Base-by-base conservation (phyloP, 2,329 filamentous ascomycete species). In the Trichothecium roseum region DNA sequence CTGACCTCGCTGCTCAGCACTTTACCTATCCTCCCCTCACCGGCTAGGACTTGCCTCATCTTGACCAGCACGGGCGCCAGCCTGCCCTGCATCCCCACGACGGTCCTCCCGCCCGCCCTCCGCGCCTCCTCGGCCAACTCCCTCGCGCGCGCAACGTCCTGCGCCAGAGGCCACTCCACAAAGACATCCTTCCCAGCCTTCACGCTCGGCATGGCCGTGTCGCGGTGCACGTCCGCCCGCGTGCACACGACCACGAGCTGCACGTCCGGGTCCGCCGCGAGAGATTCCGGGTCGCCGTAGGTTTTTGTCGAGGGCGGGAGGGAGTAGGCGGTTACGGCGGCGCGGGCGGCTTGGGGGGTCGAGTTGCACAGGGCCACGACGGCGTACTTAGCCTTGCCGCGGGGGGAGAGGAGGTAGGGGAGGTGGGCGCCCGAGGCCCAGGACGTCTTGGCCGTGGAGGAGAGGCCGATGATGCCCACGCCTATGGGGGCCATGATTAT, bases 381-480 rank as follows among this genome's bases (percentile, higher is more conserved):
- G 18, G 60, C 38, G 41, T 64, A 74, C 10, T 62, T 55, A 2
- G 56, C 42, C 13, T 56, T 58, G 7, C 64, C 62, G 3, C 49
- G 54, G 0, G 62, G 51, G 0, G 69, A 69, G 20, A 64, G 51
- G 3, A 81, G 66, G 47, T 78, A 78, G 0, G 77, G 72, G 0
- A 80, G 63, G 45, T 81, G 76, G 3, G 68, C 72, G 18, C 48
- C 44, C 22, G 56, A 59, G 3, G 72, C 73, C 74, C 74, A 81
- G 0, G 64, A 63, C 4, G 61, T 63, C 20, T 60, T 59, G 34
- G 69, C 65, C 2, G 60, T 59, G 36, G 66, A 55, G 2, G 70
- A 76, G 35, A 78, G 69, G 31, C 74, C 47, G 15, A 50, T 39
- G 28, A 50, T 32, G 18, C 40, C 46, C 14, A 46, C 39, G 16